These are phyloP conservation scores for Entelexis sorbosivorans DNA, from an alignment of 1,139 yeast genomes.

Conservation along the genomic window DNA sequence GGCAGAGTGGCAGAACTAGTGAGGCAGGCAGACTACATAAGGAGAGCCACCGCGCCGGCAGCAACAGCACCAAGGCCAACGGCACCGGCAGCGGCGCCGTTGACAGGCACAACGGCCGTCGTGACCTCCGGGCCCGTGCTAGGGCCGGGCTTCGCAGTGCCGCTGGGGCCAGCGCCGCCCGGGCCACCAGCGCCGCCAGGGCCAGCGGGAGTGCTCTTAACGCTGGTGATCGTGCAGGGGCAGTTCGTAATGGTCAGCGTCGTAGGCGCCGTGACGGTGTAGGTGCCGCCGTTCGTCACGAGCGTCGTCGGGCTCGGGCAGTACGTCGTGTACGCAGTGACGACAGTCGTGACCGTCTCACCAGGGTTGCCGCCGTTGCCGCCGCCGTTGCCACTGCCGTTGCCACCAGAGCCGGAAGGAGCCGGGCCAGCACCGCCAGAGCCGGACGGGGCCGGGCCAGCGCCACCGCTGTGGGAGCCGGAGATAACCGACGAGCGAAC, in stretches of 20 bases:
- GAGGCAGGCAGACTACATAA: not conserved
- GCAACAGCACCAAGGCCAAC: not conserved
- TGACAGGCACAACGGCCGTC: not conserved
- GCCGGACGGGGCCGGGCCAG: not conserved
- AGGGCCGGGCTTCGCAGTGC: not conserved
- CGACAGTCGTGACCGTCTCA: slow-evolving; percentile 2
- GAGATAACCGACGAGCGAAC: not conserved
- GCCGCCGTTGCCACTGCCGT: too few species aligned
- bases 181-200: not conserved
- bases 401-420: not conserved
- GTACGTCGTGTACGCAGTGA: slow-evolving; percentile 29
- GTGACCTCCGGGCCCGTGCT: not conserved
- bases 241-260: slow-evolving; percentile 18
- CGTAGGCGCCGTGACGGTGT: slow-evolving; percentile 15
- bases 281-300: slow-evolving; percentile 6
- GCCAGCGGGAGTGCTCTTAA: not conserved
- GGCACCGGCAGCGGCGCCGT: not conserved
- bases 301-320: slow-evolving; percentile 28
- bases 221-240: slow-evolving; percentile 13
- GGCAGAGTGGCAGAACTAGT: not conserved
- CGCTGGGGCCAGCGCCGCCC: not conserved
- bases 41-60: slow-evolving; percentile 5
- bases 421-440: not conserved
- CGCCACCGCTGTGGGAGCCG: too few species aligned
- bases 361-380: too few species aligned